Percentiles rank a stretch among this genome's conserved stretches.
These are phyloP conservation scores for Cenchrus fungigraminus DNA, from an alignment of 176 grass and related monocot genomes.

Conservation along the genomic window DNA sequence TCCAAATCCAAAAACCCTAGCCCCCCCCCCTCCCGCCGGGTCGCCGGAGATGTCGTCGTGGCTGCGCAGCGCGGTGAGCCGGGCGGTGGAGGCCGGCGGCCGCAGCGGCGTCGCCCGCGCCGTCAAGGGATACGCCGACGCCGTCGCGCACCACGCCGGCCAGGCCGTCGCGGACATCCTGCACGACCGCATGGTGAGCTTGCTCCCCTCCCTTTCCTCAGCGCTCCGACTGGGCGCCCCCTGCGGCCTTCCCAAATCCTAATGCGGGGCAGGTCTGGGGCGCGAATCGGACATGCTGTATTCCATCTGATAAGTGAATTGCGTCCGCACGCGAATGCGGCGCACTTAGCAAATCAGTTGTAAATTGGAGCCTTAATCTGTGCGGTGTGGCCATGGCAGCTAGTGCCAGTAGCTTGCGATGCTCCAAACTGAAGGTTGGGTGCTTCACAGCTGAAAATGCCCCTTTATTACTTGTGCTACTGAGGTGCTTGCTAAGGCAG, in stretches of 20 bases:
- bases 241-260: background rate
- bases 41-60: slow-evolving; percentile 72
- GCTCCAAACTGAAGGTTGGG: slow-evolving; percentile 8
- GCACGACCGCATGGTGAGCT: slow-evolving; percentile 77
- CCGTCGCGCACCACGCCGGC: slow-evolving; percentile 92
- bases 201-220: background rate
- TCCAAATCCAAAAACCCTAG: slow-evolving; percentile 31
- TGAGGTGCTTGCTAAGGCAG: background rate
- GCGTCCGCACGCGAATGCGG: background rate
- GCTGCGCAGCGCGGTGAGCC: slow-evolving; percentile 82
- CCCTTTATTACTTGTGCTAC: background rate
- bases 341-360: background rate
- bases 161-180: slow-evolving; percentile 90
- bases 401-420: background rate
- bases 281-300: background rate
- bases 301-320: background rate
- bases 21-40: slow-evolving; percentile 2
- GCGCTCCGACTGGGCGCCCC: background rate
- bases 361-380: slow-evolving; percentile 14
- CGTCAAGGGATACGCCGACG: slow-evolving; percentile 86
- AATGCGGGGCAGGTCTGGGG: slow-evolving; percentile 4
- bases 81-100: slow-evolving; percentile 82
- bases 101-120: slow-evolving; percentile 81
- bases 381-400: background rate
- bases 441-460: slow-evolving; percentile 7